These are phyloP conservation scores for Trichoderma sp. DNA, from an alignment of 2,329 filamentous ascomycete genomes.

Conservation along the genomic window DNA sequence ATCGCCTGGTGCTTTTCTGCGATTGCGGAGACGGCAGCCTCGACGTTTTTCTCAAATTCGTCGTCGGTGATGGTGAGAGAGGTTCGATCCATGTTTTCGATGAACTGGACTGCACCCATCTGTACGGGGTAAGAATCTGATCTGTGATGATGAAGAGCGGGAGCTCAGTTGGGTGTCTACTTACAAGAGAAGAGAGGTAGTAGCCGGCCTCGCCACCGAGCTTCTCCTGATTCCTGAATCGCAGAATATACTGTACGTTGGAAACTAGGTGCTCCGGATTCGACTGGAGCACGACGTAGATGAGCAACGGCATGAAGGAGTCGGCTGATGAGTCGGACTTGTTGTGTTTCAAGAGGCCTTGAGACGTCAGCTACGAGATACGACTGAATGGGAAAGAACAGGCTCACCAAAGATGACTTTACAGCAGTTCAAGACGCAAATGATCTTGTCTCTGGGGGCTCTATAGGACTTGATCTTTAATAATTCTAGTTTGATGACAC, in stretches of 20 bases:
- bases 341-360: conserved; percentile 82
- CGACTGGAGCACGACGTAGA: conserved; percentile 91
- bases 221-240: conserved; percentile 97
- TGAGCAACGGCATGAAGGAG: conserved; percentile 90
- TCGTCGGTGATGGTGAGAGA: conserved; percentile 90
- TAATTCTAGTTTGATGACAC: conserved; percentile 58
- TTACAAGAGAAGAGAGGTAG: conserved; percentile 87
- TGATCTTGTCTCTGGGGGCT: conserved; percentile 96
- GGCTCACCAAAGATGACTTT: conserved; percentile 92
- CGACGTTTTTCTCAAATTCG: conserved; percentile 95
- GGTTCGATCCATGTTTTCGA: conserved; percentile 93
- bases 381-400: background rate
- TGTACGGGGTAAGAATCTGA: conserved; percentile 32
- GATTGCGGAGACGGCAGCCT: conserved; percentile 91
- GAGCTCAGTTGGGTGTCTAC: conserved; percentile 24
- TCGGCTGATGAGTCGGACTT: conserved; percentile 95
- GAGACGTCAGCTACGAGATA: background rate
- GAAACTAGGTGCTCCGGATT: conserved; percentile 95
- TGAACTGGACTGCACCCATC: conserved; percentile 94
- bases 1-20: conserved; percentile 75
- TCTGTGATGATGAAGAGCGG: background rate
- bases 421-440: conserved; percentile 97
- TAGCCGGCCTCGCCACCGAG: conserved; percentile 96
- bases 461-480: conserved; percentile 96
- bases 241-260: conserved; percentile 95